Evolutionary conservation across 2,329 filamentous ascomycete species (phyloP).

Genomic region (Orbilia oligospora): DNA sequence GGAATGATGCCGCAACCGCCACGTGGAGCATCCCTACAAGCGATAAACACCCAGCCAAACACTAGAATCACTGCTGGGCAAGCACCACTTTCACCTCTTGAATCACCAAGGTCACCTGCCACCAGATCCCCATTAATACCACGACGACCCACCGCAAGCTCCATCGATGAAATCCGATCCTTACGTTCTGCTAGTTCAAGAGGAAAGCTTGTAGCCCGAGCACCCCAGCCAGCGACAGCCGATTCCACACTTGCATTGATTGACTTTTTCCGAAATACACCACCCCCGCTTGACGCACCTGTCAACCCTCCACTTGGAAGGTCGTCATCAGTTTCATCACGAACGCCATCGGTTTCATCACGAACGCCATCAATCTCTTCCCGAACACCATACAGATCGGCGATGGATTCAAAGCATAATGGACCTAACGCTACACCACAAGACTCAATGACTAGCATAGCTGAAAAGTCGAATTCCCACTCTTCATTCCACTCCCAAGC

Average conservation of each 20-base stretch:
- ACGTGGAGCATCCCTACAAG: constrained; percentile 51
- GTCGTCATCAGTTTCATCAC: constrained; percentile 73
- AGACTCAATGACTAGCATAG: constrained; percentile 53
- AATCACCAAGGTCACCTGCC: constrained; percentile 41
- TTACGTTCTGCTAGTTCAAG: constrained; percentile 39
- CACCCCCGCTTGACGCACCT: constrained; percentile 68
- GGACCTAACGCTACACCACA: constrained; percentile 51
- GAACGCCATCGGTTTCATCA: constrained; percentile 70
- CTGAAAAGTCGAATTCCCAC: constrained; percentile 66
- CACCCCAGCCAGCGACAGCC: constrained; percentile 77
- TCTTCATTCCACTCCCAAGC: constrained; percentile 83
- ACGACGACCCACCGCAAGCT: constrained; percentile 44
- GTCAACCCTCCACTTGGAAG: constrained; percentile 83
- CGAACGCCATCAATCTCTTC: constrained; percentile 82
- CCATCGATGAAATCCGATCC: constrained; percentile 39
- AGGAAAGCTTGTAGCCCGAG: constrained; percentile 72
- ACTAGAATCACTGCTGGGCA: constrained; percentile 28
- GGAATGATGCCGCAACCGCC: constrained; percentile 54
- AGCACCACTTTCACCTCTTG: constrained; percentile 49
- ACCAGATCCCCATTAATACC: constrained; percentile 48
- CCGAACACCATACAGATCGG: constrained; percentile 83
- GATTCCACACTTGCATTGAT: constrained; percentile 88
- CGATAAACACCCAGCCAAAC: constrained; percentile 51
- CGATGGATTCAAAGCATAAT: constrained; percentile 60
- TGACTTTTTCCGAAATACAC: constrained; percentile 85